Conservation (phyloP, 2,329 filamentous ascomycete genomes). For the Pyrenophora graminea region DNA sequence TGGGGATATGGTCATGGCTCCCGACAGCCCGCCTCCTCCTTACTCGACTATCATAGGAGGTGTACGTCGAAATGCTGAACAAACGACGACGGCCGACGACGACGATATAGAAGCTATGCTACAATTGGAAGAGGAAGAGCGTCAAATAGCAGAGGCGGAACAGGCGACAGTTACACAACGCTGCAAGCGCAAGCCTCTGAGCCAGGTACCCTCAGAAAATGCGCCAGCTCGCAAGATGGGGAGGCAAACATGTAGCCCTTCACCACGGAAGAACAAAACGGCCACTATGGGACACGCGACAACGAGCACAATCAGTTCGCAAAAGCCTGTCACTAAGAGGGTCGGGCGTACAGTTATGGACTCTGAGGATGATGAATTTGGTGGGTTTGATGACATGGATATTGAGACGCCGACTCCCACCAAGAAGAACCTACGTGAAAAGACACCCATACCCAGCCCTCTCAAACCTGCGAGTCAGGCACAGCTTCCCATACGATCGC, state of each 20-base stretch:
- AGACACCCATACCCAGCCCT: constrained; percentile 17
- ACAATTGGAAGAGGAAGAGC: constrained; percentile 22
- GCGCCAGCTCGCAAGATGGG: constrained; percentile 37
- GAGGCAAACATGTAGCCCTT: constrained; percentile 29
- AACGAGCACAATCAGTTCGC: constrained; percentile 3
- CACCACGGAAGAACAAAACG: constrained; percentile 16
- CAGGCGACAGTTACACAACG: constrained; percentile 11
- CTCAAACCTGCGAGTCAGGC: constrained; percentile 13
- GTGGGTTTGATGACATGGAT: constrained; percentile 35
- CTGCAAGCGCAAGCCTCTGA: constrained; percentile 40
- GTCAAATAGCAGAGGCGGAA: constrained; percentile 10
- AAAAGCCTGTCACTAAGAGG: constrained; percentile 22
- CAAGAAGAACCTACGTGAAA: constrained; percentile 15
- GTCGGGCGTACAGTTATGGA: constrained; percentile 31
- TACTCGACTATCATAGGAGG: constrained; percentile 50
- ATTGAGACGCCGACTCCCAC: constrained; percentile 16
- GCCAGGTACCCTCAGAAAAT: constrained; percentile 34
- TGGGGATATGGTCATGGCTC: constrained; percentile 38
- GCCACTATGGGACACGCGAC: background rate
- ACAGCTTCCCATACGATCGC: constrained; percentile 33
- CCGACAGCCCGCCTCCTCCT: constrained; percentile 44
- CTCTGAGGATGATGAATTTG: constrained; percentile 41
- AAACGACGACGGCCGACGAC: constrained; percentile 1
- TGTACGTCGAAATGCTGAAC: constrained; percentile 2
- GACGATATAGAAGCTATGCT: constrained; percentile 18